Evolutionary conservation across 108 stramenopile genomes (phyloP), one percentile per base, ranked within the genome.

Genomic region (Cyclotella sp.): DNA sequence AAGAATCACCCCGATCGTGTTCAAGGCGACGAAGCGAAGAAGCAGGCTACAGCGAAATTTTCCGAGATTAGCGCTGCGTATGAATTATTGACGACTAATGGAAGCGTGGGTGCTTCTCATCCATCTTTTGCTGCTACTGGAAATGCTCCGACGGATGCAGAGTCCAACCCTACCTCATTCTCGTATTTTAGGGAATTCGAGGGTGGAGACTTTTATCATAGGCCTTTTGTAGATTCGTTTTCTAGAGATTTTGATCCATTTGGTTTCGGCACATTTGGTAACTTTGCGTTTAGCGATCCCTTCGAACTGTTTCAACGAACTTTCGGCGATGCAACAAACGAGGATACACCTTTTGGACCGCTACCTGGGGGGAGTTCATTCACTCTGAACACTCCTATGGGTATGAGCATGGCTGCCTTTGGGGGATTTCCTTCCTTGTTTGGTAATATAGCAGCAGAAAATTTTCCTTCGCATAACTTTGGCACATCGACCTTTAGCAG

Each of bases 1-100:
- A 84, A 63, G 63, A 87, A 88, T 51, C 91, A 92, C 54, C 91
- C 91, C 12, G 91, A 92, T 71, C 86, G 88, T 62, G 87, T 90
- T 34, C 58, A 54, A 30, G 79, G 74, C 2, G 85, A 84, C 16
- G 79, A 67, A 21, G 79, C 73, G 15, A 75, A 74, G 19, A 69
- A 68, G 41, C 3, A 42, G 42, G 73, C 77, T 4, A 73, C 72
- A 28, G 70, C 67, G 0, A 70, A 58, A 43, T 79, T 79, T 51
- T 54, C 79, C 0, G 66, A 79, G 42, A 75, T 79, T 40, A 63
- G 63, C 16, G 70, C 69, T 6, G 79, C 79, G 15, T 79, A 79
- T 46, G 79, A 79, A 55, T 26, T 79, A 30, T 57, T 79, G 65
- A 74, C 64, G 3, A 47, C 64, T 0, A 45, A 10, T 39, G 64